A percentile compares a stretch with the other conserved stretches of the same genome.
Conservation (phyloP, 208 protist species). For the Trichomonas tenax region DNA sequence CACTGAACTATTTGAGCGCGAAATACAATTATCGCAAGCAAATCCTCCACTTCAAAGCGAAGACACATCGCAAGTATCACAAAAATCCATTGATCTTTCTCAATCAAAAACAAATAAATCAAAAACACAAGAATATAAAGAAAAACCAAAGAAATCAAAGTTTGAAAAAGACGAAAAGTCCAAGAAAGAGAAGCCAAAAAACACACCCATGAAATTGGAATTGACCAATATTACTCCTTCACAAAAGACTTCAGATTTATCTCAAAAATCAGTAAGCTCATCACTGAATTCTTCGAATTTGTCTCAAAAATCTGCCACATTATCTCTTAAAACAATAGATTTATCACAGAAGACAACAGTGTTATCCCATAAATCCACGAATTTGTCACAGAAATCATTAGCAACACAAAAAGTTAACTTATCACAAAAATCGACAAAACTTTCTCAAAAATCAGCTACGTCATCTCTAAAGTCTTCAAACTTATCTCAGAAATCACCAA, state of each 20-base stretch:
- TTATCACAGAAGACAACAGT: not conserved
- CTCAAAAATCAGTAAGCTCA: not conserved
- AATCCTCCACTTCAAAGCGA: not conserved
- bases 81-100: not conserved
- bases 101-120: not conserved
- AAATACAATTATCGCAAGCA: not conserved
- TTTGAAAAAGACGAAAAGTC: not conserved
- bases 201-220: not conserved
- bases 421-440: not conserved
- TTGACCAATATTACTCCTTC: not conserved
- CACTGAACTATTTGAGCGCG: not conserved
- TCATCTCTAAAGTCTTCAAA: not conserved
- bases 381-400: not conserved
- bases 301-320: not conserved
- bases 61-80: not conserved
- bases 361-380: not conserved
- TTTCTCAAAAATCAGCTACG: not conserved
- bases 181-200: not conserved
- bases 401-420: too few relatives aligned
- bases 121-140: not conserved
- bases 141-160: too few relatives aligned
- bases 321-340: not conserved
- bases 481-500: not conserved
- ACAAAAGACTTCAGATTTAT: too few relatives aligned
- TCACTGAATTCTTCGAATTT: not conserved